phyloP scores from a whole-genome alignment of 371 early-diverging fungal genomes.

The Mucor indicus region DNA sequence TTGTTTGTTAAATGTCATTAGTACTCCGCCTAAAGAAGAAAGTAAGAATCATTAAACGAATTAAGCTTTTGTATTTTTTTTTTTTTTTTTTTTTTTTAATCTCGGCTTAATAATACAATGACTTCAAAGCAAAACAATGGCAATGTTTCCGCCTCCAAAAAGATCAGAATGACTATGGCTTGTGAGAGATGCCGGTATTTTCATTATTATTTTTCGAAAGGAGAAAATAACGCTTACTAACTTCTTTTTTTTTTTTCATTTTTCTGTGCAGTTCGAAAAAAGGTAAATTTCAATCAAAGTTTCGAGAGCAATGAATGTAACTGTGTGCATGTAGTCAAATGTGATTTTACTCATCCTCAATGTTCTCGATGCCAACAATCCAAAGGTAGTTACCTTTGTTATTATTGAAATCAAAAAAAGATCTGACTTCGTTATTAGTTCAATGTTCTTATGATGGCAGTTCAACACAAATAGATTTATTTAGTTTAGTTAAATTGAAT shows the following conservation, averaged over 20 bases:
- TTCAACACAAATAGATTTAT: slow-evolving; percentile 46
- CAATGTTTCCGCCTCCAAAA: slow-evolving; percentile 35
- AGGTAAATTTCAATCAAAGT: slow-evolving; percentile 22
- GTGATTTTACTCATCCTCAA: slow-evolving; percentile 49
- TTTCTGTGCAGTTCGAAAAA: slow-evolving; percentile 31
- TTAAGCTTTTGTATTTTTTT: too few relatives aligned
- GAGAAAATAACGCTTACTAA: neutral
- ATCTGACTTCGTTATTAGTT: slow-evolving; percentile 8
- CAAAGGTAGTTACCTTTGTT: slow-evolving; percentile 28
- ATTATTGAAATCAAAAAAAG: neutral
- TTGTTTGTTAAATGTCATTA: too few relatives aligned
- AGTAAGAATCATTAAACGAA: too few relatives aligned
- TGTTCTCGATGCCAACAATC: slow-evolving; percentile 39
- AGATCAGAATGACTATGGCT: slow-evolving; percentile 52
- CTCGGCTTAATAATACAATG: too few relatives aligned
- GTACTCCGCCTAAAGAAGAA: too few relatives aligned
- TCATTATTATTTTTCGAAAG: neutral
- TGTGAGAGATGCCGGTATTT: slow-evolving; percentile 52
- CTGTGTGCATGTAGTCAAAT: slow-evolving; percentile 33
- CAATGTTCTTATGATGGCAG: slow-evolving; percentile 47
- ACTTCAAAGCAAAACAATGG: too few relatives aligned
- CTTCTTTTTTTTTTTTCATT: neutral
- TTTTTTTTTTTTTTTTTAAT: too few relatives aligned
- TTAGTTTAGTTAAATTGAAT: slow-evolving; percentile 42
- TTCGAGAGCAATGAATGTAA: neutral